Evolutionary conservation across 2,329 filamentous ascomycete species (phyloP).

Genomic region (Aureobasidium namibiae): DNA sequence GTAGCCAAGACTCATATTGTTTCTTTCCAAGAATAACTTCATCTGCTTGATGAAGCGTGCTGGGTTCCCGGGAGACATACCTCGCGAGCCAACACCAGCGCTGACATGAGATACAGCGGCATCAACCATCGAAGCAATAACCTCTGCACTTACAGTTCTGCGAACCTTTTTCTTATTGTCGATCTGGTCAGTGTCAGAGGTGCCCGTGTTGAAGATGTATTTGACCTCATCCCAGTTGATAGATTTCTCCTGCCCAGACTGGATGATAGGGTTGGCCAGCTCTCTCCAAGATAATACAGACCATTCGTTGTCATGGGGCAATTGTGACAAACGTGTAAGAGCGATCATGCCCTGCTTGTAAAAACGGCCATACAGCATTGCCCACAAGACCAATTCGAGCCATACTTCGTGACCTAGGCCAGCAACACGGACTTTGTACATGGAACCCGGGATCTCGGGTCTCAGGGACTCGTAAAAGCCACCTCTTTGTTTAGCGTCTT

Average conservation of each 20-base stretch:
- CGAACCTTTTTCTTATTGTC: slow-evolving; percentile 20
- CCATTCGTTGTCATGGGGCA: slow-evolving; percentile 19
- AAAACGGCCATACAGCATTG: slow-evolving; percentile 42
- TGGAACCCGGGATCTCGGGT: slow-evolving; percentile 36
- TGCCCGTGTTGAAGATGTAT: slow-evolving; percentile 22
- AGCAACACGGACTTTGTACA: slow-evolving; percentile 32
- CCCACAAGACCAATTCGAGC: slow-evolving; percentile 46
- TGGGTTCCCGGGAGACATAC: slow-evolving; percentile 28
- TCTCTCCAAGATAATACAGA: slow-evolving; percentile 35
- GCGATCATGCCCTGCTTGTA: slow-evolving; percentile 34
- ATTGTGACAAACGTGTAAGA: slow-evolving; percentile 23
- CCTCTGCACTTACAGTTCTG: slow-evolving; percentile 49
- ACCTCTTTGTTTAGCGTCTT: slow-evolving; percentile 25
- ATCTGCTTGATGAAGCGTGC: slow-evolving; percentile 28
- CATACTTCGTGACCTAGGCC: slow-evolving; percentile 40
- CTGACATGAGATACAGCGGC: slow-evolving; percentile 40
- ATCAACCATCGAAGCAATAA: slow-evolving; percentile 48
- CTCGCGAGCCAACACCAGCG: slow-evolving; percentile 34
- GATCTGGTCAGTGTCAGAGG: not conserved
- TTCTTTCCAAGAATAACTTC: slow-evolving; percentile 30
- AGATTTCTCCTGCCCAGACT: slow-evolving; percentile 18
- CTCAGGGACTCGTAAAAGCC: slow-evolving; percentile 31
- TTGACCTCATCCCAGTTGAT: slow-evolving; percentile 24
- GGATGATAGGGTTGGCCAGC: slow-evolving; percentile 26
- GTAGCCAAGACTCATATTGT: slow-evolving; percentile 32